A percentile compares a stretch with the other conserved stretches of the same genome.
Conservation (phyloP, 306 rosid species). For the Quercus alba region DNA sequence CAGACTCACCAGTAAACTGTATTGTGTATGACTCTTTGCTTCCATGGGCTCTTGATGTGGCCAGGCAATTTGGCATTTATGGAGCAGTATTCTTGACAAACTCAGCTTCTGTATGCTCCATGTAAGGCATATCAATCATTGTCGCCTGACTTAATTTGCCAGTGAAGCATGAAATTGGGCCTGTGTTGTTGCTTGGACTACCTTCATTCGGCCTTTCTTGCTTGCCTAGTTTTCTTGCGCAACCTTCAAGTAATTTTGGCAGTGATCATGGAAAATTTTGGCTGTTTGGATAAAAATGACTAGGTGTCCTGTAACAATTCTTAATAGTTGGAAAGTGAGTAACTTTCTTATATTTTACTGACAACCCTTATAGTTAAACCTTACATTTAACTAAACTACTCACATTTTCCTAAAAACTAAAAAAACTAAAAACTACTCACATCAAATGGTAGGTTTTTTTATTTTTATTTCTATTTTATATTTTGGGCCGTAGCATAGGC, state of each 20-base stretch:
- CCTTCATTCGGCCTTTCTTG: conserved; percentile 28
- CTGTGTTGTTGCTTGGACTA: conserved; percentile 26
- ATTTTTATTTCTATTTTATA: too few relatives aligned
- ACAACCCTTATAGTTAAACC: not conserved
- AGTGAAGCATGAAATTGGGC: conserved; percentile 2
- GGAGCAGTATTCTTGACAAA: conserved; percentile 33
- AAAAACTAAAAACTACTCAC: too few relatives aligned
- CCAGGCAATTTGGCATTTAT: conserved; percentile 16
- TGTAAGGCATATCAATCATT: conserved; percentile 18
- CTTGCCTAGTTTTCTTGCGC: conserved; percentile 22
- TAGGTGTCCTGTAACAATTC: conserved; percentile 36
- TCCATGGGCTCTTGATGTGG: conserved; percentile 46
- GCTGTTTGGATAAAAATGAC: conserved; percentile 23
- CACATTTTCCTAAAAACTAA: too few relatives aligned
- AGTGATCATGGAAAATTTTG: conserved; percentile 16
- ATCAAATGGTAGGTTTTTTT: too few relatives aligned
- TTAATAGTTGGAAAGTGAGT: conserved; percentile 35
- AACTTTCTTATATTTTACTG: not conserved
- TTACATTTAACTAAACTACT: not conserved
- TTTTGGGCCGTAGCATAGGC: too few relatives aligned
- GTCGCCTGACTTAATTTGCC: conserved; percentile 6
- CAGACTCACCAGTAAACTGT: conserved; percentile 27
- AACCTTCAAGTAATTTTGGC: conserved; percentile 13
- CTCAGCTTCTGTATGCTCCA: conserved; percentile 32
- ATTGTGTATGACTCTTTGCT: conserved; percentile 38